phyloP scores from a whole-genome alignment of 177 flowering plant genomes.

The Tripterygium wilfordii region DNA sequence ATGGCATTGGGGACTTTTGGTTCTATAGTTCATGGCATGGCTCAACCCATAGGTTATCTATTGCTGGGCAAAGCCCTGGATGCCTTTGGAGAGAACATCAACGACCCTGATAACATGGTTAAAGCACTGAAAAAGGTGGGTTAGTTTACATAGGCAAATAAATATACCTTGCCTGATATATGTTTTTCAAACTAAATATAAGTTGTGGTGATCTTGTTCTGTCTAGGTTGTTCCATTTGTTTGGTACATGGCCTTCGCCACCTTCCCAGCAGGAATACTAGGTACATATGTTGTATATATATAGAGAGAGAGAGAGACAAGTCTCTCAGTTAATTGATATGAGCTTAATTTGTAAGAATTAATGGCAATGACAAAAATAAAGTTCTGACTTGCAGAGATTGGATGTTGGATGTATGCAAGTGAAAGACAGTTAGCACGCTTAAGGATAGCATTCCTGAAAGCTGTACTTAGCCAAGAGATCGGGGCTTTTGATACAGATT shows the following conservation, averaged over 20 bases:
- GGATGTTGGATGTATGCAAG: constrained; percentile 79
- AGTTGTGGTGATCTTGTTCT: no score
- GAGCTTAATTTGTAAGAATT: no score
- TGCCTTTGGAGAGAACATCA: constrained; percentile 51
- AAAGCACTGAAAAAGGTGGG: constrained; percentile 49
- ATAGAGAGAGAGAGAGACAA: neutral
- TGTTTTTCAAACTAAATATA: no score
- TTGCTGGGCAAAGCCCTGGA: constrained; percentile 66
- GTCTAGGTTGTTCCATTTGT: constrained; percentile 57
- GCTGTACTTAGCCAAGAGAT: constrained; percentile 61
- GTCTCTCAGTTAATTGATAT: neutral
- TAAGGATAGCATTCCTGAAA: constrained; percentile 40
- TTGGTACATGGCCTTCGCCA: constrained; percentile 64
- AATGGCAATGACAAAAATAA: no score
- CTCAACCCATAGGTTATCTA: constrained; percentile 57
- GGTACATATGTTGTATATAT: constrained; percentile 24
- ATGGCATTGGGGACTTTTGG: constrained; percentile 66
- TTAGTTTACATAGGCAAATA: neutral
- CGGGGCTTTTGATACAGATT: constrained; percentile 62
- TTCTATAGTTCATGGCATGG: constrained; percentile 55
- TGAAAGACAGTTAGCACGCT: constrained; percentile 43
- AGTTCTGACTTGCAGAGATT: constrained; percentile 48
- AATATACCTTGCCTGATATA: neutral
- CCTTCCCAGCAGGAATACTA: constrained; percentile 60
- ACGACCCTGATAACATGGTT: constrained; percentile 44